Conservation (phyloP, 805 yeast species). For the Candida pseudoglaebosa region DNA sequence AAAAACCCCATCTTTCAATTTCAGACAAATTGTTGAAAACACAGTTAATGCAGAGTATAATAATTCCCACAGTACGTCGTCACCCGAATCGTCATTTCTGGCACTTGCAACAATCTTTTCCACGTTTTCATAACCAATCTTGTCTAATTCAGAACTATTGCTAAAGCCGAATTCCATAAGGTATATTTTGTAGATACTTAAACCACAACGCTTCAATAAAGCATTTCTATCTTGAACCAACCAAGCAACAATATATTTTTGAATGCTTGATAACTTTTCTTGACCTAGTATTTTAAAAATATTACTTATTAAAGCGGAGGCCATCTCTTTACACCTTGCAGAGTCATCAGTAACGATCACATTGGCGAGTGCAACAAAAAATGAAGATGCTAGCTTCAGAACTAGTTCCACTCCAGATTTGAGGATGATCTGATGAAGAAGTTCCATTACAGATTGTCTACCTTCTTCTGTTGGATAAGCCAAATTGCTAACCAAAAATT, state of each 20-base stretch:
- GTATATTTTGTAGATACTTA: constrained; percentile 64
- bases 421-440: constrained; percentile 64
- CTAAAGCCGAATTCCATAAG: constrained; percentile 45
- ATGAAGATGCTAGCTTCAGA: constrained; percentile 62
- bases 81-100: constrained; percentile 31
- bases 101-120: constrained; percentile 20
- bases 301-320: constrained; percentile 54
- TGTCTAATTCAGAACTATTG: constrained; percentile 35
- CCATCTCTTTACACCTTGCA: constrained; percentile 79
- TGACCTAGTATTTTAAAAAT: constrained; percentile 49
- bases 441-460: constrained; percentile 85
- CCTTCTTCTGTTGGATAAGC: constrained; percentile 84
- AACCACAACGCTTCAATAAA: constrained; percentile 66
- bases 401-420: constrained; percentile 62
- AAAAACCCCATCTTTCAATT: constrained; percentile 29
- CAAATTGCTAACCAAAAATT: constrained; percentile 73
- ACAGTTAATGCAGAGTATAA: constrained; percentile 63
- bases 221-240: constrained; percentile 49
- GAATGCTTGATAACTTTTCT: constrained; percentile 32
- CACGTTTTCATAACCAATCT: constrained; percentile 24
- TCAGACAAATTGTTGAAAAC: constrained; percentile 40
- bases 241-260: constrained; percentile 57
- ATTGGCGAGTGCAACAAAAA: constrained; percentile 78
- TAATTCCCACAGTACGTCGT: constrained; percentile 67
- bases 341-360: constrained; percentile 75